phyloP scores from a whole-genome alignment of 2,329 filamentous ascomycete species.

The Diplodia intermedia region DNA sequence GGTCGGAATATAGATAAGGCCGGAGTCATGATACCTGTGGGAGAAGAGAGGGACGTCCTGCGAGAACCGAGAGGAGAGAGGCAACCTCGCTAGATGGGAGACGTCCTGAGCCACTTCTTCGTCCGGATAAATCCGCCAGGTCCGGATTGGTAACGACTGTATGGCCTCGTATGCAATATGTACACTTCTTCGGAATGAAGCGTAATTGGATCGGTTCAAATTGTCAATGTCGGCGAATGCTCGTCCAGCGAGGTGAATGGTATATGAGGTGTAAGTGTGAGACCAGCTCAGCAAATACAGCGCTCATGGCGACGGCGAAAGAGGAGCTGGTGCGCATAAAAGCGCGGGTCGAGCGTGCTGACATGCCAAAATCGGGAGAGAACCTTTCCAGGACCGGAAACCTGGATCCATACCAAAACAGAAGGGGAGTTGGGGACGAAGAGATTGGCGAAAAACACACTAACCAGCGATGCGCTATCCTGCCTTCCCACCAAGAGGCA shows the following conservation, averaged over 20 bases:
- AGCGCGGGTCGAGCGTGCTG: neutral
- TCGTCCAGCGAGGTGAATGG: neutral
- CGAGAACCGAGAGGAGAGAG: neutral
- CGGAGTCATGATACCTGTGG: neutral
- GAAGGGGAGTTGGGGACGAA: neutral
- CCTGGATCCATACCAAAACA: neutral
- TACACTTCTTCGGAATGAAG: slow-evolving; percentile 8
- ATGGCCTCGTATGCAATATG: slow-evolving; percentile 22
- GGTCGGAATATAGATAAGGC: neutral
- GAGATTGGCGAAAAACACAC: neutral
- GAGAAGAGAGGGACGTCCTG: neutral
- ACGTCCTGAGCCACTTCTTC: neutral
- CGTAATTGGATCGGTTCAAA: slow-evolving; percentile 8
- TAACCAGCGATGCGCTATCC: neutral
- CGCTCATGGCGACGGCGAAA: neutral
- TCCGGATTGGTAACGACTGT: slow-evolving; percentile 24
- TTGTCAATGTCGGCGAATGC: neutral
- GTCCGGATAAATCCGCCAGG: slow-evolving; percentile 4
- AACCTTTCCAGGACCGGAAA: neutral
- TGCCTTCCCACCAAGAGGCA: neutral
- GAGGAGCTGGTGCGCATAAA: neutral
- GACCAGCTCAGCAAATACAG: neutral
- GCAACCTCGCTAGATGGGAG: neutral
- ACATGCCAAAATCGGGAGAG: neutral
- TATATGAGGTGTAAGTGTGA: neutral